Percentiles rank a stretch among this genome's conserved stretches.
phyloP scores from a whole-genome alignment of 1,284 basidiomycete genomes.

The Takashimella tepidaria region DNA sequence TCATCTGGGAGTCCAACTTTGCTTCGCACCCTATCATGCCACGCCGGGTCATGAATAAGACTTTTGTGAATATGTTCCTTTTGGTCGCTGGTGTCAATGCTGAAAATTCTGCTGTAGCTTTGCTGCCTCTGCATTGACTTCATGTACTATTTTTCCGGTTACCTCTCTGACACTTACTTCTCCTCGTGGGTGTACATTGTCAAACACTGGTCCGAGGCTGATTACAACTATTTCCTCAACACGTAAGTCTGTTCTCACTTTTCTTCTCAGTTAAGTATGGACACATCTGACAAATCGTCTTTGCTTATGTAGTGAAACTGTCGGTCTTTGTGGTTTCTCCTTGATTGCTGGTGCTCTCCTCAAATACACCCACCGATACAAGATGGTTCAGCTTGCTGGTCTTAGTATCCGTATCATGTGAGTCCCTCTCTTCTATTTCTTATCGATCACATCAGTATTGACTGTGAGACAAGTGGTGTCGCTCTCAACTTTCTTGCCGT shows the following conservation, averaged over 20 bases:
- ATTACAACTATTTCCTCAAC: conserved; percentile 37
- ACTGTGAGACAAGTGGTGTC: conserved; percentile 18
- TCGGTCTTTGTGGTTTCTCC: conserved; percentile 45
- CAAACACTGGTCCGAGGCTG: conserved; percentile 26
- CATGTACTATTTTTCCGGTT: conserved; percentile 43
- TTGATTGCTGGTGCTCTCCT: conserved; percentile 42
- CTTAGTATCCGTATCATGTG: conserved; percentile 28
- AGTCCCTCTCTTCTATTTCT: conserved; percentile 1
- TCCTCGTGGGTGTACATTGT: conserved; percentile 46
- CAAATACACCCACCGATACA: conserved; percentile 49
- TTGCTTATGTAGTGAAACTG: conserved; percentile 26
- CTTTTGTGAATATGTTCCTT: conserved; percentile 26
- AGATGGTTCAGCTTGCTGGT: conserved; percentile 37
- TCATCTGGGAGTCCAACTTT: conserved; percentile 44
- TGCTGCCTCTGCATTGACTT: conserved; percentile 41
- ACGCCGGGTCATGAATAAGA: conserved; percentile 47
- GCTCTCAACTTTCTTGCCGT: conserved; percentile 31
- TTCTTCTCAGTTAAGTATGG: too few species aligned
- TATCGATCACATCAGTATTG: too few species aligned
- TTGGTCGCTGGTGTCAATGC: too few species aligned
- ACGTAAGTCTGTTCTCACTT: conserved; percentile 19
- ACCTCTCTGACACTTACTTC: conserved; percentile 44
- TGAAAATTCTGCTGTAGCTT: conserved; percentile 16
- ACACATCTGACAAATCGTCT: not conserved
- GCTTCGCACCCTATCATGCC: conserved; percentile 48